Evolutionary conservation across 179 eudicot species (phyloP).

Genomic region (Nepenthes alata): DNA sequence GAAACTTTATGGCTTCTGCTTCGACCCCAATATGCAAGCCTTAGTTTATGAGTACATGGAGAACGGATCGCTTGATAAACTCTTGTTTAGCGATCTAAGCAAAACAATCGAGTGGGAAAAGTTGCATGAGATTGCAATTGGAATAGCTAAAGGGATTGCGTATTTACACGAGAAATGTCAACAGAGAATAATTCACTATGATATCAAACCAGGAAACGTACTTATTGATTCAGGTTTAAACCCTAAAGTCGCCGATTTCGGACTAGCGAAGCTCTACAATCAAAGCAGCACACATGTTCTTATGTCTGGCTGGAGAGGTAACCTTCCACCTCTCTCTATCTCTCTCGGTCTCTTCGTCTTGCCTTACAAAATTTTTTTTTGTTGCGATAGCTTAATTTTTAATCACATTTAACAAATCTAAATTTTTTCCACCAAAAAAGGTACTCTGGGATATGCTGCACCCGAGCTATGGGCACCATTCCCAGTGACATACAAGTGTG

Average conservation of each 20-base stretch:
- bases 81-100: constrained; percentile 13
- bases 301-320: constrained; percentile 31
- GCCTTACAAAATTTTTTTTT: no score
- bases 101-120: constrained; percentile 15
- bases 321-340: no score
- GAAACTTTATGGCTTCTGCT: constrained; percentile 44
- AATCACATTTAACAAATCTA: no score
- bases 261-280: constrained; percentile 37
- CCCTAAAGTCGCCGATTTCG: constrained; percentile 38
- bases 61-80: constrained; percentile 32
- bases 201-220: background rate
- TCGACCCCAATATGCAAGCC: constrained; percentile 30
- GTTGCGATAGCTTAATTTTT: no score
- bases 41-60: constrained; percentile 54
- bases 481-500: constrained; percentile 38
- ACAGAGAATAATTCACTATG: background rate
- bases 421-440: no score
- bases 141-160: constrained; percentile 46
- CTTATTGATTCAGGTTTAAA: background rate
- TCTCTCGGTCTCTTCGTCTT: no score
- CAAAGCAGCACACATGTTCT: constrained; percentile 32
- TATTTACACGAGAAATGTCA: constrained; percentile 52
- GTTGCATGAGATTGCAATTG: constrained; percentile 35
- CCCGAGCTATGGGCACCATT: constrained; percentile 41
- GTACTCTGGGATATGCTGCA: constrained; percentile 45